Base-by-base conservation (phyloP, 805 yeast species). In the Blastobotrys robertii region DNA sequence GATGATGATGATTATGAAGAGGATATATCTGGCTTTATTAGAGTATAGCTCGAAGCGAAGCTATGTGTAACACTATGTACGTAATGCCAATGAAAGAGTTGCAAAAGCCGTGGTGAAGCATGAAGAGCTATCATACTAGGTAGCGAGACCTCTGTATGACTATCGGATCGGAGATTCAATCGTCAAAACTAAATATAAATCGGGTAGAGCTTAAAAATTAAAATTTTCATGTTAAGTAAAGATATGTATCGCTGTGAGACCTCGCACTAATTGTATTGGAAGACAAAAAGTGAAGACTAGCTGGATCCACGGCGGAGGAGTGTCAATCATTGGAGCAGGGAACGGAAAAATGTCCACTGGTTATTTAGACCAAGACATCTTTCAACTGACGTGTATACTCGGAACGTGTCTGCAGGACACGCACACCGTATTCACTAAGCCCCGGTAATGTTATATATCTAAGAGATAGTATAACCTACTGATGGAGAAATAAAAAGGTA, bases 311-410 rank as follows among this genome's bases (percentile, higher is more conserved):
- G 54, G 51, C 51, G 59, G 52, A 48, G 28, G 13, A 14, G 15
- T 38, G 34, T 59, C 48, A 31, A 28, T 60, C 65, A 52, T 48
- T 57, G 65, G 62, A 57, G 64, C 63, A 52, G 61, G 65, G 64
- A 60, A 60, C 65, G 65, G 65, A 60, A 49, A 57, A 50, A 48
- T 50, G 43, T 56, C 58, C 62, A 51, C 52, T 41, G 30, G 53
- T 49, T 50, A 51, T 51, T 50, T 48, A 51, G 50, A 50, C 53
- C 43, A 43, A 39, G 52, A 48, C 43, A 45, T 37, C 47, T 50
- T 49, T 52, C 56, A 52, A 52, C 56, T 52, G 54, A 37, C 43
- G 45, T 50, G 43, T 44, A 46, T 42, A 11, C 35, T 31, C 28
- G 19, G 35, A 29, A 8, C 34, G 30, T 12, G 34, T 48, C 54